These are phyloP conservation scores for Choanephora cucurbitarum DNA, from an alignment of 371 early-diverging fungal species.

Conservation along the genomic window DNA sequence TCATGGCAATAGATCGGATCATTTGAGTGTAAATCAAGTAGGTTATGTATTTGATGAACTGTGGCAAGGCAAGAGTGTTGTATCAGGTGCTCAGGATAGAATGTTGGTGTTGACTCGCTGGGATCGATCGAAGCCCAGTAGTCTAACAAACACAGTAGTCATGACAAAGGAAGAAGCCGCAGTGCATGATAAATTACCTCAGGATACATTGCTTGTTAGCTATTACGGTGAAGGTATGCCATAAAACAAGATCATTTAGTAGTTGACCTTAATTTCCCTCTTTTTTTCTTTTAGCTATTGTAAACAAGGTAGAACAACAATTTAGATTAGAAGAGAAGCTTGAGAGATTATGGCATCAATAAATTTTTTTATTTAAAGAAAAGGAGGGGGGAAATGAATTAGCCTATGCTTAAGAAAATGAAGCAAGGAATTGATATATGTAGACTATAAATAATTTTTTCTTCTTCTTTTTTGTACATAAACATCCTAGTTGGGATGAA, in stretches of 20 bases:
- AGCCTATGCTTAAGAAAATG: too few relatives aligned
- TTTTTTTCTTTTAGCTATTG: background rate
- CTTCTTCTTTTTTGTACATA: too few relatives aligned
- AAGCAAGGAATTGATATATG: too few relatives aligned
- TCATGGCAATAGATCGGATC: slow-evolving; percentile 6
- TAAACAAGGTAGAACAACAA: slow-evolving; percentile 15
- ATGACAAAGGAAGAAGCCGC: slow-evolving; percentile 80
- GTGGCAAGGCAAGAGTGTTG: slow-evolving; percentile 78
- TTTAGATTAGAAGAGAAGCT: slow-evolving; percentile 19
- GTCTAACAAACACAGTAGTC: slow-evolving; percentile 76
- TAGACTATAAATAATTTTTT: too few relatives aligned
- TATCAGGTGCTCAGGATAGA: slow-evolving; percentile 77
- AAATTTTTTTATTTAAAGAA: too few relatives aligned
- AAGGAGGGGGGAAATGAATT: too few relatives aligned
- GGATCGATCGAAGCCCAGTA: slow-evolving; percentile 65
- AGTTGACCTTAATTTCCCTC: background rate
- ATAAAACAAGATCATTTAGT: background rate
- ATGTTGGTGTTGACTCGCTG: slow-evolving; percentile 73
- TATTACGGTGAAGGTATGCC: slow-evolving; percentile 35
- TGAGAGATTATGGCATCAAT: slow-evolving; percentile 17
- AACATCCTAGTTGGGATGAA: slow-evolving; percentile 1
- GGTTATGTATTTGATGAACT: slow-evolving; percentile 88
- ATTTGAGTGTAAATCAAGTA: slow-evolving; percentile 67
- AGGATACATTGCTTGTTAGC: slow-evolving; percentile 25
- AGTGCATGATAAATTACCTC: slow-evolving; percentile 53